Evolutionary conservation across 2,329 filamentous ascomycete genomes (phyloP).

Genomic region (Pseudogymnoascus sp.): DNA sequence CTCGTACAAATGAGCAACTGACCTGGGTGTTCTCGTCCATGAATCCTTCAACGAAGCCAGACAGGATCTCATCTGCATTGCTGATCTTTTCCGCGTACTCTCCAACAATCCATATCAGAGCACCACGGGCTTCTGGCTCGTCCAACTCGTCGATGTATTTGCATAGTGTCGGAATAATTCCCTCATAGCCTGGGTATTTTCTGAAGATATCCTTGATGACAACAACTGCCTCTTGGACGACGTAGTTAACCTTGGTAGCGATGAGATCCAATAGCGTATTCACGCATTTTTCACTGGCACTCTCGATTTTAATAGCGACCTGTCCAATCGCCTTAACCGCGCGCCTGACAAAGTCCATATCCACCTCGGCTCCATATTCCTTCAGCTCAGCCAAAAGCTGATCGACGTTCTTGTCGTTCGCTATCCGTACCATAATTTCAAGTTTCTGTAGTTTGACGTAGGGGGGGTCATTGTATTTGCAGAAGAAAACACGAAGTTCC

Average conservation of each 20-base stretch:
- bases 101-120: slow-evolving; percentile 97
- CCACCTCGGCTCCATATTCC: slow-evolving; percentile 95
- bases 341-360: slow-evolving; percentile 96
- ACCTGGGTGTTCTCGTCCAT: slow-evolving; percentile 94
- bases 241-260: slow-evolving; percentile 96
- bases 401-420: slow-evolving; percentile 93
- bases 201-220: slow-evolving; percentile 98
- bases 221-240: slow-evolving; percentile 96
- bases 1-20: slow-evolving; percentile 25
- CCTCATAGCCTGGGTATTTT: slow-evolving; percentile 96
- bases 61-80: slow-evolving; percentile 92
- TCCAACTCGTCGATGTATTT: slow-evolving; percentile 95
- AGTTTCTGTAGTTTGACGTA: slow-evolving; percentile 97
- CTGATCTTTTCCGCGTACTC: slow-evolving; percentile 99
- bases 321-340: slow-evolving; percentile 95
- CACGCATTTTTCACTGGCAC: slow-evolving; percentile 89
- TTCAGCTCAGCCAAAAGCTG: slow-evolving; percentile 90
- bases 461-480: slow-evolving; percentile 98
- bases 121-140: slow-evolving; percentile 82
- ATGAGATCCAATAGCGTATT: slow-evolving; percentile 90
- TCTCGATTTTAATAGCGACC: slow-evolving; percentile 97
- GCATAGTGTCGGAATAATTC: slow-evolving; percentile 93
- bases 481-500: slow-evolving; percentile 97
- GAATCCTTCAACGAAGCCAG: slow-evolving; percentile 87
- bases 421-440: slow-evolving; percentile 98